Base-by-base conservation (phyloP, 306 rosid genomes). In the Ochetophila trinervis region DNA sequence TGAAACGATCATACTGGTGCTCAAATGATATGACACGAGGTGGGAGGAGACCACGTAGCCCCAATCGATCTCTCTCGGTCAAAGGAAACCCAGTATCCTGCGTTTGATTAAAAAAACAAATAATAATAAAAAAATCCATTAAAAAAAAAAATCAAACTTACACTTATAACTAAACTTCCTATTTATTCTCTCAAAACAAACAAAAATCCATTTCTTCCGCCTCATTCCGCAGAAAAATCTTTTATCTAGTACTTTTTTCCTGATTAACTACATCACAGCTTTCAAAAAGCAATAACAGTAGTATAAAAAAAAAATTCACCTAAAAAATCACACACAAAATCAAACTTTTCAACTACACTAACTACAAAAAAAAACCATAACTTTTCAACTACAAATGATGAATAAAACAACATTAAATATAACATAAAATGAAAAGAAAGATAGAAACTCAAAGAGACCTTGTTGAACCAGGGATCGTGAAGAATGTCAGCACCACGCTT, bases 401-500 rank as follows among this genome's bases (percentile, higher is more conserved):
- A 6, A 2, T 27, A 22, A 32, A 11, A 11, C n/a, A 23, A 61
- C 40, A 59, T 48, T 55, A 70, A 5, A 61, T 10, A 14, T 12
- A 19, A 42, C 8, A n/a, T 0, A 32, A 51, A 60, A 6, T 0
- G 19, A 5, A 5, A 40, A n/a, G 10, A 21, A 40, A 11, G 68
- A 42, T 30, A 14, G 17, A 30, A 18, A 20, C 18, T 36, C 18
- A 15, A 32, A 27, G 24, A 14, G 61, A 93, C 99, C 99, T 94
- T 94, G 77, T 94, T 94, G 85, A 90, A 90, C 99, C 97, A 94
- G 1, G 99, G 99, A 83, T 94, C 99, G 60, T 94, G 99, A 53
- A 94, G 99, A 75, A 94, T 94, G 60, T 94, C 99, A 61, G 99
- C 87, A 35, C 99, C 99, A 50, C 99, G 99, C 81, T 94, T 94